Base-by-base conservation (phyloP, 2,329 filamentous ascomycete genomes). In the Rachicladosporium sp. region DNA sequence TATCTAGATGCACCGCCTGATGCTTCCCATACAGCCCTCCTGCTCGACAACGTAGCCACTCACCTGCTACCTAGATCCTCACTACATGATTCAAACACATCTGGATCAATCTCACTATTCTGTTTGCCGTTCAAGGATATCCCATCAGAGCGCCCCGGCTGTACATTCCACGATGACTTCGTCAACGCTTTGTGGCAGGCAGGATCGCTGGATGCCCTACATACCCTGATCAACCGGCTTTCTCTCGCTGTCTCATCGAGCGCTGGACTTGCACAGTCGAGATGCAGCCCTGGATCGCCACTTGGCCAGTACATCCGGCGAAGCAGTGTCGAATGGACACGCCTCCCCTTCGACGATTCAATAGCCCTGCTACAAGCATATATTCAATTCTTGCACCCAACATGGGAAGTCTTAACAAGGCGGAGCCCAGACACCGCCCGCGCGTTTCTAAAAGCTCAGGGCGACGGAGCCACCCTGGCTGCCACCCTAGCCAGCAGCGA, bases 121-220 rank as follows among this genome's bases (percentile, higher is more conserved):
- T 46, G 47, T 21, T 27, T 36, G 10, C 40, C 41, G 5, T 46
- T 41, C 6, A n/a, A 11, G 7, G 29, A 29, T 4, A 37, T 41
- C 4, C 38, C 49, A 44, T 29, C 66, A 64, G 45, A 49, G 6
- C 64, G 85, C 41, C 82, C 86, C 0, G 86, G 86, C 2, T 73
- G 82, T 35, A 80, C 74, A n/a, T 64, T 95, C n/a, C 91, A 88
- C 77, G 87, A 96, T 55, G 66, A 82, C 2, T 84, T 95, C 41
- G 70, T 96, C 9, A 74, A 76, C 40, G 80, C 78, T 46, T 66
- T 96, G 15, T 96, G 91, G 89, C 70, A 72, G 10, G 76, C 96
- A 48, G 78, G 88, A 54, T 89, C 82, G 12, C 72, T 93, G 8
- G 76, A 96, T 61, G 75, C 78, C 0, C 64, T 96, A n/a, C 77